Base-by-base conservation (phyloP, 352 stramenopile species). In the Globisporangium irregulare region DNA sequence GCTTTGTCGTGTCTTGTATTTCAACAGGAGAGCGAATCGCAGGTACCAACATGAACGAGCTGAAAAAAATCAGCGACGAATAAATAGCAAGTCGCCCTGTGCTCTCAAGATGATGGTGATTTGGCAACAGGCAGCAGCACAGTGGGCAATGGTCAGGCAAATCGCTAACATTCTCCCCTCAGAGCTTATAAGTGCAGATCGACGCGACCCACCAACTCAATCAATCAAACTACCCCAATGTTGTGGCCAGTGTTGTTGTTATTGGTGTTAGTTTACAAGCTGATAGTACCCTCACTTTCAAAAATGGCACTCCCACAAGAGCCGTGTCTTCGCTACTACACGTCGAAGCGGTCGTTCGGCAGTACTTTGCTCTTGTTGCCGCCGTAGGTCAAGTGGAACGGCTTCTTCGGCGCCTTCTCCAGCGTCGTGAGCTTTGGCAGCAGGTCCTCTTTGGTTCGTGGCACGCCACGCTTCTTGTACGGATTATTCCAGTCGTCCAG, bases 41-140 rank as follows among this genome's bases (percentile, higher is more conserved):
- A 6, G 86, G 86, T 32, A 94, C 84, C 41, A 94, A 94, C 78
- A 91, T 94, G 83, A 92, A 92, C 70, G 86, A 93, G 59, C 77
- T 94, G 38, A 94, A 94, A 77, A 94, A 92, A 70, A 58, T 91
- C 66, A 86, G 75, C 71, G 82, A 94, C 46, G 86, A 94, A 71
- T 91, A 91, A 73, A 27, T 22, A 20, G 20, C 46, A 22, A 54
- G n/a, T 12, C 46, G 41, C 22, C 34, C 22, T 34, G 36, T 43
- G 36, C 25, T 59, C 25, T 36, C 53, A 22, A 14, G 20, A 32
- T 25, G 41, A n/a, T n/a, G 15, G n/a, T n/a, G 29, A 32, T 32
- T 32, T n/a, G 41, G 41, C 41, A n/a, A 7, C 4, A n/a, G 7
- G 5, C 18, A 48, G 15, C 18, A 48, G 14, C 41, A 48, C 18